phyloP scores from a whole-genome alignment of 2,329 filamentous ascomycete species.

The Nigrospora osmanthi region DNA sequence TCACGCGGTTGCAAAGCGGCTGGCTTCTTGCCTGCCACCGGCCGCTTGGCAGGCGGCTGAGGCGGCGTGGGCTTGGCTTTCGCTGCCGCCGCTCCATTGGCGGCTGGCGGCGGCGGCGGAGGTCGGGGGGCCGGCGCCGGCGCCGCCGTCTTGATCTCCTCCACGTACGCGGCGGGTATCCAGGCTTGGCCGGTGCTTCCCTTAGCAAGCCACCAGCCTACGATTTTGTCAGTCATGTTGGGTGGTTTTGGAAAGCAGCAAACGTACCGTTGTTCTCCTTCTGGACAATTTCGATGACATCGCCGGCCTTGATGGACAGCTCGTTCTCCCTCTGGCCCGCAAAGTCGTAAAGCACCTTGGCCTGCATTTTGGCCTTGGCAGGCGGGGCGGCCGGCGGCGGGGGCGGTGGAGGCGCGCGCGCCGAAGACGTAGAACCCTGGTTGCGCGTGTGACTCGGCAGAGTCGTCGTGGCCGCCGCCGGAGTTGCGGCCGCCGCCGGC shows the following conservation, averaged over 20 bases:
- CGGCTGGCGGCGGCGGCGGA: constrained; percentile 52
- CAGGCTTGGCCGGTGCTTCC: constrained; percentile 70
- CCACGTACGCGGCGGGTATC: constrained; percentile 89
- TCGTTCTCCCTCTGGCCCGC: constrained; percentile 78
- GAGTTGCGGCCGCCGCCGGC: constrained; percentile 16
- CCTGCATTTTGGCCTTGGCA: constrained; percentile 64
- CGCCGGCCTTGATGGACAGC: constrained; percentile 69
- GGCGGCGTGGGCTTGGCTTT: constrained; percentile 65
- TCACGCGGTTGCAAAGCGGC: constrained; percentile 65
- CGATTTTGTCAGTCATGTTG: constrained; percentile 22
- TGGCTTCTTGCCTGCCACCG: constrained; percentile 64
- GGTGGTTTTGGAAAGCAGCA: background rate
- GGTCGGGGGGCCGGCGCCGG: constrained; percentile 55
- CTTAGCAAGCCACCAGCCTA: constrained; percentile 95
- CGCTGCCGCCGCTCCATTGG: constrained; percentile 34
- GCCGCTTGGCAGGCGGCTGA: constrained; percentile 73
- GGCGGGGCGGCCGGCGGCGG: constrained; percentile 61
- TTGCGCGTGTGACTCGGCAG: constrained; percentile 47
- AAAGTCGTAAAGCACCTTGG: constrained; percentile 91
- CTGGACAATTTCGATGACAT: constrained; percentile 82
- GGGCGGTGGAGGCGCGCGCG: constrained; percentile 53
- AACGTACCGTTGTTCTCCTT: constrained; percentile 87
- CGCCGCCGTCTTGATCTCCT: constrained; percentile 61
- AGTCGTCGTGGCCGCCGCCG: constrained; percentile 11
- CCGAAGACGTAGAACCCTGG: constrained; percentile 41